These are phyloP conservation scores for Claviceps sp. DNA, from an alignment of 2,329 filamentous ascomycete genomes.

Conservation along the genomic window DNA sequence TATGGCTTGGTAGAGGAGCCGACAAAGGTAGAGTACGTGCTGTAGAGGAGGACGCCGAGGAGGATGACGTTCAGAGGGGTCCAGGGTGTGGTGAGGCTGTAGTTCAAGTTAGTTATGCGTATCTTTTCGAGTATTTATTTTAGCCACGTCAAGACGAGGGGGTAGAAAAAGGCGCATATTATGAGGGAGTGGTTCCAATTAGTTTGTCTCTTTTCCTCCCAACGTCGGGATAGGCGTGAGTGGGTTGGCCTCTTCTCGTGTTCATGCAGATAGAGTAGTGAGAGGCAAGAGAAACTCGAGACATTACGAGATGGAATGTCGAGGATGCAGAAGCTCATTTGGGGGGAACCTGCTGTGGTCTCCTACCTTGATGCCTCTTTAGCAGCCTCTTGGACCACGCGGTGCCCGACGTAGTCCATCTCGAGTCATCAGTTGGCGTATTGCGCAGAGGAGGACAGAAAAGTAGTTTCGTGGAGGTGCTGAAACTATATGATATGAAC, in stretches of 20 bases:
- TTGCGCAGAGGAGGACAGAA: not conserved
- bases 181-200: not conserved
- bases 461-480: not conserved
- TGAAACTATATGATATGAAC: not conserved
- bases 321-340: not conserved
- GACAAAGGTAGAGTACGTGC: slow-evolving; percentile 39
- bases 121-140: not conserved
- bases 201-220: no score
- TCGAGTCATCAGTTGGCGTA: not conserved
- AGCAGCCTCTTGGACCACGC: slow-evolving; percentile 38
- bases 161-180: not conserved
- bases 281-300: no score
- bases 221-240: not conserved
- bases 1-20: slow-evolving; percentile 31
- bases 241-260: no score
- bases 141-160: not conserved
- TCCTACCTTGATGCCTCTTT: slow-evolving; percentile 27
- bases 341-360: not conserved
- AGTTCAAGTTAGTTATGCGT: not conserved
- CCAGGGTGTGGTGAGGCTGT: slow-evolving; percentile 25
- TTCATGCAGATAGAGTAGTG: no score
- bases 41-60: slow-evolving; percentile 41
- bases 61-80: slow-evolving; percentile 54
- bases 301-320: not conserved
- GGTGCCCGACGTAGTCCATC: slow-evolving; percentile 47